phyloP scores from a whole-genome alignment of 306 rosid genomes.

The Vicia faba region DNA sequence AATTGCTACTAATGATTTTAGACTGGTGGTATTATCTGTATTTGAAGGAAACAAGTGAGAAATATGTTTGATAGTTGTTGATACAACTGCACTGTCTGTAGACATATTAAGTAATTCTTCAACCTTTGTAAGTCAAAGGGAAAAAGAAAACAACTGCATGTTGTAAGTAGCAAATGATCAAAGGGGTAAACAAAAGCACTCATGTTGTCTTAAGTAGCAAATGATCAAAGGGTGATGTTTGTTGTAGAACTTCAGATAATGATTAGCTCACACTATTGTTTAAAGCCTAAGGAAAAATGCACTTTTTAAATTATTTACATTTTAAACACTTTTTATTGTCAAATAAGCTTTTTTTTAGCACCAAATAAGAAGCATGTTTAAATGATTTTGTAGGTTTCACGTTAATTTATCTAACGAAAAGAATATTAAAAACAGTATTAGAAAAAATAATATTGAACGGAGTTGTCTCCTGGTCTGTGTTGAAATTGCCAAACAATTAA shows the following conservation, averaged over 20 bases:
- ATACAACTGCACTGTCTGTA: neutral
- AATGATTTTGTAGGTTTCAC: neutral
- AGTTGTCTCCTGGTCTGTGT: neutral
- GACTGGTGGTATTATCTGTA: neutral
- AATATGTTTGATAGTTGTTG: conserved; percentile 1
- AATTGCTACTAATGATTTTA: neutral
- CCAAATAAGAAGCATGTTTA: conserved; percentile 10
- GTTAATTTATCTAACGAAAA: neutral
- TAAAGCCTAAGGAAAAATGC: neutral
- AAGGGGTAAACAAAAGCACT: neutral
- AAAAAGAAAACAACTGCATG: neutral
- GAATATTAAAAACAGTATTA: neutral
- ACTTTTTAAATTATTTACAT: neutral
- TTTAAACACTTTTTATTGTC: neutral
- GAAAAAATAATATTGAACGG: neutral
- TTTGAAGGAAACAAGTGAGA: conserved; percentile 1
- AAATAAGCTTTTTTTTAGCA: too few relatives aligned
- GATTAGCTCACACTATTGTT: neutral
- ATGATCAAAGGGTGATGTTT: conserved; percentile 11
- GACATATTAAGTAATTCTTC: neutral
- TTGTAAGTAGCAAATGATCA: neutral
- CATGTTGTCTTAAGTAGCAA: neutral
- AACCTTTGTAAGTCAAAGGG: neutral
- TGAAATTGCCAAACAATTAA: neutral
- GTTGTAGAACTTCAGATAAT: neutral